Percentiles rank a stretch among this genome's conserved stretches.
These are phyloP conservation scores for Fusarium buharicum DNA, from an alignment of 2,329 filamentous ascomycete species.

Conservation along the genomic window DNA sequence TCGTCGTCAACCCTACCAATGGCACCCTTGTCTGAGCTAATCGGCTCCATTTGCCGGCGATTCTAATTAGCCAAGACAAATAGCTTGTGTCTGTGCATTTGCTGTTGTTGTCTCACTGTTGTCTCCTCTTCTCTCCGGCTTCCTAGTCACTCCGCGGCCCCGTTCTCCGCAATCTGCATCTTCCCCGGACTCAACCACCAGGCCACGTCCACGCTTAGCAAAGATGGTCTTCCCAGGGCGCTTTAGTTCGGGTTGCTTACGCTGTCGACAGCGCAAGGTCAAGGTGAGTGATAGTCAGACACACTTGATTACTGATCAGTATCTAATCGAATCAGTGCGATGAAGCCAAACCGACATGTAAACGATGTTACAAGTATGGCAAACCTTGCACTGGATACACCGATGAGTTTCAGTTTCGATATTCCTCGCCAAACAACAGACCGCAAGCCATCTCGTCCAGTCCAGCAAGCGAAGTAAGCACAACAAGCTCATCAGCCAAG, in stretches of 20 bases:
- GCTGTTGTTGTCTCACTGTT: background rate
- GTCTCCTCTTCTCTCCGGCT: background rate
- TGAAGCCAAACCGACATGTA: conserved; percentile 48
- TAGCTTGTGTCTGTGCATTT: background rate
- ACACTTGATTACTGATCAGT: background rate
- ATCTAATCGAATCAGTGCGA: conserved; percentile 43
- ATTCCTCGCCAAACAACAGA: conserved; percentile 26
- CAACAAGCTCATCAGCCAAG: background rate
- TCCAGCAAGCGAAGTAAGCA: background rate
- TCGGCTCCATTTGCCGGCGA: too few relatives aligned
- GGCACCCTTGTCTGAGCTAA: too few relatives aligned
- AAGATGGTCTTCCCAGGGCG: conserved; percentile 47
- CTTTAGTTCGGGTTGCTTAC: conserved; percentile 47
- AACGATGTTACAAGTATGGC: conserved; percentile 48
- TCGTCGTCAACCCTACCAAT: too few relatives aligned
- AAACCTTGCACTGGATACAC: conserved; percentile 50
- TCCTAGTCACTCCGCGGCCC: background rate
- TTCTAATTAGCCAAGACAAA: too few relatives aligned
- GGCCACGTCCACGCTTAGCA: background rate
- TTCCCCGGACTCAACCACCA: conserved; percentile 14
- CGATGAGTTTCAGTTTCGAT: conserved; percentile 51
- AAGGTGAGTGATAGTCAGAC: conserved; percentile 40
- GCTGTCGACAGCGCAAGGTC: conserved; percentile 47
- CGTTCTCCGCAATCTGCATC: conserved; percentile 9
- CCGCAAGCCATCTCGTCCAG: conserved; percentile 1